These are phyloP conservation scores for Teunomyces lycoperdinae DNA, from an alignment of 805 yeast genomes.

Conservation along the genomic window DNA sequence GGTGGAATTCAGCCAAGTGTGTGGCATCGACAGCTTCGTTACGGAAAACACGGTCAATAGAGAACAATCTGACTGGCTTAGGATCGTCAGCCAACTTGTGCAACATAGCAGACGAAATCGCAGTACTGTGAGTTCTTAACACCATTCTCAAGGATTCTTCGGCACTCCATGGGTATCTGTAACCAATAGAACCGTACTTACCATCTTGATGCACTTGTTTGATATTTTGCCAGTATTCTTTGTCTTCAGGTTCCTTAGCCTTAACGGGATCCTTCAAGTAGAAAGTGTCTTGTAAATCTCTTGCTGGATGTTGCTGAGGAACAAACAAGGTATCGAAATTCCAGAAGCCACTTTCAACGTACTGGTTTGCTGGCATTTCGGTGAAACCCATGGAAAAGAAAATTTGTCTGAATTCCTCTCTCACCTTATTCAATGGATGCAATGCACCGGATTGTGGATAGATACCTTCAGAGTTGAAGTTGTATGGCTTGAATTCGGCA, in stretches of 20 bases:
- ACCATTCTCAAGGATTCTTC: slow-evolving; percentile 90
- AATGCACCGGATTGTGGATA: slow-evolving; percentile 85
- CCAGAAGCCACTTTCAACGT: slow-evolving; percentile 99
- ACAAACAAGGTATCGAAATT: slow-evolving; percentile 94
- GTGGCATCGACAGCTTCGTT: slow-evolving; percentile 99
- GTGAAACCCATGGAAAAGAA: slow-evolving; percentile 98
- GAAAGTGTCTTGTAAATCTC: slow-evolving; percentile 98
- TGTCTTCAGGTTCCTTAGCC: slow-evolving; percentile 83
- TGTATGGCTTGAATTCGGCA: slow-evolving; percentile 88
- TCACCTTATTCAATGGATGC: slow-evolving; percentile 94
- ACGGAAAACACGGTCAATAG: slow-evolving; percentile 98
- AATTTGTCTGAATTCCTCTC: slow-evolving; percentile 97
- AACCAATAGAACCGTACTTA: slow-evolving; percentile 92
- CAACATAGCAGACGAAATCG: slow-evolving; percentile 85
- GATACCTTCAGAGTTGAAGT: slow-evolving; percentile 93
- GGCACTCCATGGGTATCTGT: slow-evolving; percentile 96
- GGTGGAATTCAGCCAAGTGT: slow-evolving; percentile 98
- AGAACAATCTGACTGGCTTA: slow-evolving; percentile 85
- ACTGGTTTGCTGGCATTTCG: slow-evolving; percentile 98
- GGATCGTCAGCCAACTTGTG: slow-evolving; percentile 86
- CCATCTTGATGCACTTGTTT: slow-evolving; percentile 86
- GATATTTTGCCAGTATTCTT: slow-evolving; percentile 71
- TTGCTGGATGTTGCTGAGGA: slow-evolving; percentile 99
- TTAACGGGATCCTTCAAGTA: slow-evolving; percentile 88
- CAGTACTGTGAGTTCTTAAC: slow-evolving; percentile 96